A percentile compares a stretch with the other conserved stretches of the same genome.
Conservation (phyloP, 345 rosid species). For the Ricinus communis region DNA sequence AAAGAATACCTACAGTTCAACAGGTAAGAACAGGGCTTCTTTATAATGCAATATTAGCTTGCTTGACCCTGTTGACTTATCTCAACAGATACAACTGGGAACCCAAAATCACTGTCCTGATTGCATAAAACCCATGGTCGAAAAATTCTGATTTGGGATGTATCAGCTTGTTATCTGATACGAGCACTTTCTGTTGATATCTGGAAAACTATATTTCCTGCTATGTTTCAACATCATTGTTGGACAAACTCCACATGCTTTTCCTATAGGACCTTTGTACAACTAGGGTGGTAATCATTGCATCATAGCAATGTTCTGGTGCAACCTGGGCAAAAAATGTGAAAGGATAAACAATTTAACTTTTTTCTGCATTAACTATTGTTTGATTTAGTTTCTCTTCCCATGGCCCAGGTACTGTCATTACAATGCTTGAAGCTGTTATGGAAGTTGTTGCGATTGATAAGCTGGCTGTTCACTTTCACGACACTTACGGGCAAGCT, state of each 20-base stretch:
- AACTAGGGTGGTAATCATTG: not conserved
- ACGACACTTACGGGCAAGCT: constrained; percentile 94
- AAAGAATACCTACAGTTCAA: too few relatives aligned
- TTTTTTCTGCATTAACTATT: not conserved
- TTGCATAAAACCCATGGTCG: too few relatives aligned
- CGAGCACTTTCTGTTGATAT: too few relatives aligned
- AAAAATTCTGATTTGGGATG: too few relatives aligned
- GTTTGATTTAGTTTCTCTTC: not conserved
- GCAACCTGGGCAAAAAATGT: not conserved
- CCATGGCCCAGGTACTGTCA: constrained; percentile 58
- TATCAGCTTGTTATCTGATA: too few relatives aligned
- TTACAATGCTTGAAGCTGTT: constrained; percentile 89
- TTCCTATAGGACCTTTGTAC: not conserved
- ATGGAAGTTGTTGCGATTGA: constrained; percentile 69
- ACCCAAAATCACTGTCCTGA: too few relatives aligned
- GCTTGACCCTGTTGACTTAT: too few relatives aligned
- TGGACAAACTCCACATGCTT: not conserved
- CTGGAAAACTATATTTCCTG: too few relatives aligned
- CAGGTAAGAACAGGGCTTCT: too few relatives aligned
- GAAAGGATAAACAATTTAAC: not conserved
- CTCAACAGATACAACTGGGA: too few relatives aligned
- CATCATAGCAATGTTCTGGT: not conserved
- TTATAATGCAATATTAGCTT: too few relatives aligned
- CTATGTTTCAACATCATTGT: not conserved
- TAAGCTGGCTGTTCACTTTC: constrained; percentile 88